A percentile compares a stretch with the other conserved stretches of the same genome.
phyloP scores from a whole-genome alignment of 805 yeast genomes.

The Candida saitoana region DNA sequence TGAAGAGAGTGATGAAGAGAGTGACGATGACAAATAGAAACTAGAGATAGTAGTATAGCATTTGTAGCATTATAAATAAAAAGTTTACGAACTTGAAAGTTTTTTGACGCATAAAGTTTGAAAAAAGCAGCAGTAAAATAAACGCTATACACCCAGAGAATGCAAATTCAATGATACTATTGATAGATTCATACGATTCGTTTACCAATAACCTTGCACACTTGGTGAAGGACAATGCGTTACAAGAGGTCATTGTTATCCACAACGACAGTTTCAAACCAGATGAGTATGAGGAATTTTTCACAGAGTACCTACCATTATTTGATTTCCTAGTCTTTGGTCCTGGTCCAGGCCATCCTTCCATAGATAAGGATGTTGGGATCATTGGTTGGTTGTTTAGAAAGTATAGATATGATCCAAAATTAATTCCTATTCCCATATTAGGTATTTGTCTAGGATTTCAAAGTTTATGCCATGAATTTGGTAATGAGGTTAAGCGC shows the following conservation, averaged over 20 bases:
- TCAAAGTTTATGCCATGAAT: constrained; percentile 68
- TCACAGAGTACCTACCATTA: constrained; percentile 40
- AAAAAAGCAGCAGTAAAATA: neutral
- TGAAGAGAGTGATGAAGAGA: constrained; percentile 65
- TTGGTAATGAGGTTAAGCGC: constrained; percentile 53
- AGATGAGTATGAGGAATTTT: constrained; percentile 26
- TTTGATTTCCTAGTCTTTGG: constrained; percentile 83
- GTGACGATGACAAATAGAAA: constrained; percentile 59
- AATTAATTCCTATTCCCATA: constrained; percentile 47
- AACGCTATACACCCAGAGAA: neutral
- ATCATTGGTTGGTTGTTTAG: constrained; percentile 58
- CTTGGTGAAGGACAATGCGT: constrained; percentile 53
- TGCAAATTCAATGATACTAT: constrained; percentile 44
- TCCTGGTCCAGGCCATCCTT: constrained; percentile 97
- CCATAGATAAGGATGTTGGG: constrained; percentile 60
- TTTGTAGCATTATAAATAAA: neutral
- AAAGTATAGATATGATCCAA: constrained; percentile 13
- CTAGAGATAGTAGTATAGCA: too few species aligned
- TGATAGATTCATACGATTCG: constrained; percentile 93
- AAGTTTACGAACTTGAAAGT: too few species aligned
- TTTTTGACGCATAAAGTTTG: neutral
- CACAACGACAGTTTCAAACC: constrained; percentile 55
- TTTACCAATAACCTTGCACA: constrained; percentile 78
- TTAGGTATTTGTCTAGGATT: constrained; percentile 93
- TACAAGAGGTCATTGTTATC: constrained; percentile 49